Conservation (phyloP, 2,329 filamentous ascomycete species). For the Pseudogymnoascus sp. region DNA sequence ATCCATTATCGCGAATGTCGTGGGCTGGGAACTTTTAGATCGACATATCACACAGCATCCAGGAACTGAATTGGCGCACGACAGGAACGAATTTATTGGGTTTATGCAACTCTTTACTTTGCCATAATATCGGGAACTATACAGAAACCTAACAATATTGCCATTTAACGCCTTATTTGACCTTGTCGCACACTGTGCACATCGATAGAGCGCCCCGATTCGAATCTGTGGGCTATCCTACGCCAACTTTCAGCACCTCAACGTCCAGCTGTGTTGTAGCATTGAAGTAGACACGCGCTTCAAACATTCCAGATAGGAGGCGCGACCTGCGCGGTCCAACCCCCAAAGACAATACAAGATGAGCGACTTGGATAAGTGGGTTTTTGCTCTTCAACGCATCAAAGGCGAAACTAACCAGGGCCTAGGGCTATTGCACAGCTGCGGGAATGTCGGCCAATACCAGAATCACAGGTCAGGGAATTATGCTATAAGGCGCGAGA, state of each 20-base stretch:
- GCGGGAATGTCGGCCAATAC: constrained; percentile 91
- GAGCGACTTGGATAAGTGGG: constrained; percentile 89
- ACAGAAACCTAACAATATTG: neutral
- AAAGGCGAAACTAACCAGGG: constrained; percentile 11
- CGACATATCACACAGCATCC: constrained; percentile 5
- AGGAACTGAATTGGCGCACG: constrained; percentile 7
- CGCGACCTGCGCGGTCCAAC: constrained; percentile 16
- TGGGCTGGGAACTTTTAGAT: constrained; percentile 11
- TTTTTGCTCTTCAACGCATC: constrained; percentile 1
- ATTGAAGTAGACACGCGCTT: neutral
- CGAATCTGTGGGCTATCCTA: neutral
- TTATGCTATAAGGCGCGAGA: constrained; percentile 96
- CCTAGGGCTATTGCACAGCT: constrained; percentile 86
- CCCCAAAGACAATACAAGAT: constrained; percentile 43
- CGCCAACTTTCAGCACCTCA: neutral
- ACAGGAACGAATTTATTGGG: neutral
- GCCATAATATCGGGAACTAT: neutral
- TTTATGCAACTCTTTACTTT: neutral
- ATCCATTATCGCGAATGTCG: constrained; percentile 11
- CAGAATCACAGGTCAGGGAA: constrained; percentile 90
- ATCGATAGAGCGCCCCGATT: neutral
- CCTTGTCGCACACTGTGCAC: neutral
- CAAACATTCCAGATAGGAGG: constrained; percentile 12
- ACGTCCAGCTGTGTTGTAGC: neutral
- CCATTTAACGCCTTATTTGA: neutral